Percentiles rank a stretch among this genome's conserved stretches.
phyloP scores from a whole-genome alignment of 345 rosid species.

The Reutealis trisperma region DNA sequence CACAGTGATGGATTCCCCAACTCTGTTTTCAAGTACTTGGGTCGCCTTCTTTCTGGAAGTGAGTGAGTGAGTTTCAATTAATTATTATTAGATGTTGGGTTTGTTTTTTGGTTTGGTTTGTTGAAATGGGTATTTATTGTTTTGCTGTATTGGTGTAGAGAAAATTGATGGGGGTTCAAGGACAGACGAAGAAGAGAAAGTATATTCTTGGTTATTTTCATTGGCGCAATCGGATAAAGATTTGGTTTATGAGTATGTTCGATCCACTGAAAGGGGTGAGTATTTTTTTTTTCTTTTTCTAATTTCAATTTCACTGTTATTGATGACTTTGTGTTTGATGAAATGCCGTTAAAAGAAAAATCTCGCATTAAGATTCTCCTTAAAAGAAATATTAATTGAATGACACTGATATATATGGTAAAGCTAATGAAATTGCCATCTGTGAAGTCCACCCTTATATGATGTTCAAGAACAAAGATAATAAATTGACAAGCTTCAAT shows the following conservation, averaged over 20 bases:
- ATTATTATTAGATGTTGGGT: not conserved
- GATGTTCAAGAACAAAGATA: not conserved
- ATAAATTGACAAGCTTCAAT: not conserved
- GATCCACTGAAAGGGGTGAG: constrained; percentile 72
- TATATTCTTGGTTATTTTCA: constrained; percentile 61
- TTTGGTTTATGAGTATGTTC: constrained; percentile 64
- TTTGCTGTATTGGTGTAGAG: constrained; percentile 31
- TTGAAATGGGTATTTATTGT: constrained; percentile 15
- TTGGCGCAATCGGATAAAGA: constrained; percentile 54
- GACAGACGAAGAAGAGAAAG: constrained; percentile 66
- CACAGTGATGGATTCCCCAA: constrained; percentile 19
- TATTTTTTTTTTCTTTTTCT: not conserved
- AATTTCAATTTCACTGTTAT: not conserved
- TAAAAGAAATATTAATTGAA: not conserved
- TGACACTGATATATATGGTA: not conserved
- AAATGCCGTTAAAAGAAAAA: constrained; percentile 2
- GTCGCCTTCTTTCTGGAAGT: constrained; percentile 43
- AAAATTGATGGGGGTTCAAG: constrained; percentile 54
- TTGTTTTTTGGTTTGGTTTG: not conserved
- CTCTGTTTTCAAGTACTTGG: constrained; percentile 27
- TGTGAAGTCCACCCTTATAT: not conserved
- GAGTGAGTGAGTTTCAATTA: not conserved
- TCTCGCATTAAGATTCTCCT: not conserved
- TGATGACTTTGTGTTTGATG: constrained; percentile 15
- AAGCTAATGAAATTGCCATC: not conserved